Conservation (phyloP, 2,329 filamentous ascomycete genomes). For the Chrysoporthe puriensis region DNA sequence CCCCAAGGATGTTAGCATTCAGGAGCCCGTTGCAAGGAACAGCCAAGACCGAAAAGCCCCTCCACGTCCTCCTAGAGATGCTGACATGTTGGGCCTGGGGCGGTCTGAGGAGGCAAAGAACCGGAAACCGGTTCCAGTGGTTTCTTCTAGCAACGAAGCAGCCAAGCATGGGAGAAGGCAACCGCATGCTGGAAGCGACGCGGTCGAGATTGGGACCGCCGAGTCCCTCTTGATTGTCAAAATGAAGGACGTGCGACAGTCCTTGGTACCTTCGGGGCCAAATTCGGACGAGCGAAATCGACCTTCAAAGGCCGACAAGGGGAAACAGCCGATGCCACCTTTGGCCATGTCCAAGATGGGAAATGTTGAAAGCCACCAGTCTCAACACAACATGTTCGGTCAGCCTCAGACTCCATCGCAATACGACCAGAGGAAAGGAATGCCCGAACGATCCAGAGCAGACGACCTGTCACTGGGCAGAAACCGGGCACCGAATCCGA, state of each 20-base stretch:
- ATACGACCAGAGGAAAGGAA: neutral
- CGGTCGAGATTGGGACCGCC: slow-evolving; percentile 2
- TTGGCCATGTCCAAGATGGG: neutral
- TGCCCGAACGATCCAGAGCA: neutral
- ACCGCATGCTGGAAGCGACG: neutral
- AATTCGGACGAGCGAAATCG: neutral
- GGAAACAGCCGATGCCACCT: neutral
- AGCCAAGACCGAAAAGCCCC: neutral
- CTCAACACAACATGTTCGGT: neutral
- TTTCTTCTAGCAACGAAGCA: neutral
- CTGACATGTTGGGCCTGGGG: neutral
- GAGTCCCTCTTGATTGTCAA: slow-evolving; percentile 7
- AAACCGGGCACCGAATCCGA: neutral
- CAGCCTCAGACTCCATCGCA: neutral
- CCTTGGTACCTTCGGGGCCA: neutral
- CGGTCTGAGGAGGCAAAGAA: neutral
- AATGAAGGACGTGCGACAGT: slow-evolving; percentile 8
- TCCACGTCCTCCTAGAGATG: neutral
- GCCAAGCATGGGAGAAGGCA: neutral
- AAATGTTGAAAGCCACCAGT: neutral
- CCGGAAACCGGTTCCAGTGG: neutral
- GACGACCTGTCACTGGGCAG: neutral
- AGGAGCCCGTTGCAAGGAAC: neutral
- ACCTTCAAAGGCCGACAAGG: neutral
- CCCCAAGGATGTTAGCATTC: neutral